phyloP scores from a whole-genome alignment of 176 grass and related monocot species.

The Hsuehochloa calcarea region DNA sequence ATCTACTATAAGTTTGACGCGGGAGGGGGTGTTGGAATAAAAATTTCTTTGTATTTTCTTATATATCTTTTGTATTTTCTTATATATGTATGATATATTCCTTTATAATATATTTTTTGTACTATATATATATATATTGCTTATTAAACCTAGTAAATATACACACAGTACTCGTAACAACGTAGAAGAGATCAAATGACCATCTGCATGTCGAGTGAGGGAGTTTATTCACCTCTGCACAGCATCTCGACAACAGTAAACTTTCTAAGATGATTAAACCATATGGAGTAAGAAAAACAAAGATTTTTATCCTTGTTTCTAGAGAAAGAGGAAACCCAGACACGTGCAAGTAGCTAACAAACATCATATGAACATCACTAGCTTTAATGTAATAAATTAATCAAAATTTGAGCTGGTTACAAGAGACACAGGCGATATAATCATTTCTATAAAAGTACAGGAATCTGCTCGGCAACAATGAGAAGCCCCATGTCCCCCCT shows the following conservation, averaged over 20 bases:
- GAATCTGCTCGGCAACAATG: slow-evolving; percentile 27
- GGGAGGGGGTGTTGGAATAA: too few relatives aligned
- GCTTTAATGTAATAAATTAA: slow-evolving; percentile 29
- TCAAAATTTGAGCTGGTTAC: slow-evolving; percentile 40
- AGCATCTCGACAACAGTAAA: not conserved
- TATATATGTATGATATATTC: too few relatives aligned
- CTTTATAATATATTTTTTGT: too few relatives aligned
- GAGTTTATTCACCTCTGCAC: not conserved
- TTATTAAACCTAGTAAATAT: too few relatives aligned
- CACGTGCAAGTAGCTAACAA: not conserved
- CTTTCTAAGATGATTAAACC: slow-evolving; percentile 13
- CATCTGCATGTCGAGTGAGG: not conserved
- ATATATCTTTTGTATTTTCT: too few relatives aligned
- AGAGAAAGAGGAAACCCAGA: not conserved
- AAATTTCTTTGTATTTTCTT: too few relatives aligned
- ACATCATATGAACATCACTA: slow-evolving; percentile 15
- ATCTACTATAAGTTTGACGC: too few relatives aligned
- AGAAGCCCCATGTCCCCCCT: not conserved
- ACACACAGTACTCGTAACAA: too few relatives aligned
- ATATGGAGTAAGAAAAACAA: not conserved
- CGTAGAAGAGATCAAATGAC: too few relatives aligned
- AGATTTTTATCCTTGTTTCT: not conserved
- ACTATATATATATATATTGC: too few relatives aligned
- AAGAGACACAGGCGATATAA: slow-evolving; percentile 36
- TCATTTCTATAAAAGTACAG: slow-evolving; percentile 16